Evolutionary conservation across 768 basidiomycete genomes (phyloP), one percentile per base, ranked within the genome.

Genomic region (Hypsizygus marmoreus): DNA sequence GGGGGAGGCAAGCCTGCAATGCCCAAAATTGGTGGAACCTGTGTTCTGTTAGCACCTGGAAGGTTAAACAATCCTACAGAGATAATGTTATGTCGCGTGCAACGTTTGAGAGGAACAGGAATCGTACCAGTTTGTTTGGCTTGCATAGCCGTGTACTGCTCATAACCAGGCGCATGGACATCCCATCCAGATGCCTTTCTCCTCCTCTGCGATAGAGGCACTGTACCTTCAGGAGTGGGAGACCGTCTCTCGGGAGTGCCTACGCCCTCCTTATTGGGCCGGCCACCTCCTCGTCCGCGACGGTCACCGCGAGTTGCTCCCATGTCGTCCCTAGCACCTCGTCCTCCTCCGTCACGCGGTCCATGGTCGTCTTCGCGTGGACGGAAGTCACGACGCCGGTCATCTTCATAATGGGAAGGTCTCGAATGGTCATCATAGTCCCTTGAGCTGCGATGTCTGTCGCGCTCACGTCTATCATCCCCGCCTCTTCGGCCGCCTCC

Each of bases 151-250:
- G 86, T 87, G 58, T 97, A 91, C 56, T 90, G 89, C 60, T 98
- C 95, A 54, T 97, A 98, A 4, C 94, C 94, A 3, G 91, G 88
- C 13, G 95, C 91, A 66, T 93, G 88, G 16, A 97, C 87, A 66
- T 99, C 93, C 97, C 97, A 99, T 0, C 91, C 90, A 34, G 91
- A 93, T 4, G 91, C 88, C 57, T 90, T 91, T 22, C 94, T 75
- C 63, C 87, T 88, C 51, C 94, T 75, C 61, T 97, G 91, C 6
- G 88, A 86, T 51, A 99, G 68, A 0, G 91, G 85, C 31, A 83
- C 71, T 11, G 83, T 80, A 37, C 87, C 89, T 59, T 91, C 85
- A 0, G 97, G 97, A 8, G 95, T 98, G 8, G 95, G 95, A 0
- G 88, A 91, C 56, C 94, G 71, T 55, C 88, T 74, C 51, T 91